Evolutionary conservation across 148 eudicot species (phyloP).

Genomic region (Vaccinium macrocarpon): DNA sequence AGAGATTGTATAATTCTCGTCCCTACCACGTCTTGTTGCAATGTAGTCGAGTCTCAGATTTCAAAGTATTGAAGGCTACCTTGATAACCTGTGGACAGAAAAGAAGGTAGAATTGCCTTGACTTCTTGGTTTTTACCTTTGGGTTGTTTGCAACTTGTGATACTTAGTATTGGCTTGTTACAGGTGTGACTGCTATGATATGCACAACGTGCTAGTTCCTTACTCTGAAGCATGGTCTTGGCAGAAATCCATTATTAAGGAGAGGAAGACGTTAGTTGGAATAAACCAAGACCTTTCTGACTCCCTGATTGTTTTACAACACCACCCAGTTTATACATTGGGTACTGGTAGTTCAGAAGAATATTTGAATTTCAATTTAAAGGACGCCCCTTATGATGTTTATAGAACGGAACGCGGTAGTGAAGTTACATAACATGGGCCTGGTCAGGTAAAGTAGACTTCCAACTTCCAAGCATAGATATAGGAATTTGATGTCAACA

Average conservation of each 20-base stretch:
- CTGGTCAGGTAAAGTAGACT: constrained; percentile 70
- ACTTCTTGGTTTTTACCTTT: background rate
- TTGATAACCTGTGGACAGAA: background rate
- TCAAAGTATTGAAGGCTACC: background rate
- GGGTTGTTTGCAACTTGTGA: background rate
- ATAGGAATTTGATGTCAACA: background rate
- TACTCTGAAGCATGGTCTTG: constrained; percentile 77
- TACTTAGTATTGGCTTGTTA: background rate
- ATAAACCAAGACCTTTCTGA: constrained; percentile 55
- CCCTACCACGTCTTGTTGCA: background rate
- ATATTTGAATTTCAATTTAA: constrained; percentile 57
- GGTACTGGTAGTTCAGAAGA: constrained; percentile 81
- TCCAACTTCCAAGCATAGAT: background rate
- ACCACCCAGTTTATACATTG: constrained; percentile 84
- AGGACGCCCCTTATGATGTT: constrained; percentile 57
- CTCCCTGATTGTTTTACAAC: constrained; percentile 71
- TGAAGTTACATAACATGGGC: constrained; percentile 97
- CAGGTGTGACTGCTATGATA: constrained; percentile 73
- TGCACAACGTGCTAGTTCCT: constrained; percentile 66
- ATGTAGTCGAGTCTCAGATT: constrained; percentile 3
- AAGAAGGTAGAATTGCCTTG: constrained; percentile 28
- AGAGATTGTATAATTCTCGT: background rate
- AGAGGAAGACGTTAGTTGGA: constrained; percentile 53
- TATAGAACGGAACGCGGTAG: constrained; percentile 87
- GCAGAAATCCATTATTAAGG: constrained; percentile 71